Evolutionary conservation across 768 basidiomycete species (phyloP), one percentile per base, ranked within the genome.

Genomic region (Leccinum sublutescens): DNA sequence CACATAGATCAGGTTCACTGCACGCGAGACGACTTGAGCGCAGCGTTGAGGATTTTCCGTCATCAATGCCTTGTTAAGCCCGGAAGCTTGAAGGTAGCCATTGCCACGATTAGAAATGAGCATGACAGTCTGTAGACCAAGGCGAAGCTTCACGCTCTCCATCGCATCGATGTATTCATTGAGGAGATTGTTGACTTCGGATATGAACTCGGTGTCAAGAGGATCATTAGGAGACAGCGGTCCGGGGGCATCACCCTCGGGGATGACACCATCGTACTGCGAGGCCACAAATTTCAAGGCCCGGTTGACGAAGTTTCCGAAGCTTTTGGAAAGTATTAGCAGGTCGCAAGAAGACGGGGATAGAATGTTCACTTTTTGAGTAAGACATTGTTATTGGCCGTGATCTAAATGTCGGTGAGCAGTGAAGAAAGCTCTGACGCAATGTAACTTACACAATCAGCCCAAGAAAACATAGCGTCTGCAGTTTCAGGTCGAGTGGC

Each of bases 251-350:
- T 93, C 89, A 17, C 78, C 80, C 53, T 95, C 92, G 1, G 96
- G 95, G 38, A 98, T 80, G 47, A 88, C 75, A 52, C 90, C 75
- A 55, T 86, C 82, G 69, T 88, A 96, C 69, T 93, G 93, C 5
- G 91, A 88, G 6, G 88, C 84, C 31, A 94, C 84, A 70, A 99
- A 99, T 74, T 98, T 98, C 70, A 98, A 79, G 17, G 85, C 81
- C 27, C 97, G 89, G 74, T 99, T 99, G 63, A 98, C 91, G 66
- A 97, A 98, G 78, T 99, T 99, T 48, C 97, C 97, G 66, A 99
- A 91, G 76, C 92, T 93, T 23, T 43, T 21, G 17, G 45, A 14
- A 14, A 23, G 10, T 17, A 38, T 62, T 27, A 57, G 55, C 15
- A 36, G 19, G 19, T 19, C 19, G 17, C 19, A 19, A 19, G 11